These are phyloP conservation scores for Gnomoniopsis smithogilvyi DNA, from an alignment of 2,329 filamentous ascomycete species.

Conservation along the genomic window DNA sequence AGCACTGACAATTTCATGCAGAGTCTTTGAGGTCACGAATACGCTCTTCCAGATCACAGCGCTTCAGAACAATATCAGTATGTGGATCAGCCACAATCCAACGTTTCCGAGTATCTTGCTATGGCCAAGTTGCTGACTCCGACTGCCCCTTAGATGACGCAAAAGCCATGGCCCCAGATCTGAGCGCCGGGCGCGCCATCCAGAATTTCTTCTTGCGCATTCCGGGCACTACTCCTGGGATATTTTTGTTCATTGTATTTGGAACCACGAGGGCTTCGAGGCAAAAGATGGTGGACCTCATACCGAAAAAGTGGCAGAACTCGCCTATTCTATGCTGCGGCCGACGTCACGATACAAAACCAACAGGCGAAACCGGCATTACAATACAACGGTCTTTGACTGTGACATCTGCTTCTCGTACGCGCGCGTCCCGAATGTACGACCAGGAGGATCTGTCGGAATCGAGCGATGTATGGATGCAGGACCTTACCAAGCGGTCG, in stretches of 20 bases:
- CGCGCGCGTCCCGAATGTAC: background rate
- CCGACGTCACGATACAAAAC: background rate
- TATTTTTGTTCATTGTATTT: slow-evolving; percentile 22
- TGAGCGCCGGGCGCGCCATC: slow-evolving; percentile 18
- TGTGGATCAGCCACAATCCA: background rate
- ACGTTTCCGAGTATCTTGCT: background rate
- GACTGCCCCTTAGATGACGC: slow-evolving; percentile 3
- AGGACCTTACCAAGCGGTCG: background rate
- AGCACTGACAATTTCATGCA: slow-evolving; percentile 1
- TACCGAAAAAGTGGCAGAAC: slow-evolving; percentile 12
- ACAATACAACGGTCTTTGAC: slow-evolving; percentile 14
- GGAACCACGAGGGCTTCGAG: slow-evolving; percentile 23
- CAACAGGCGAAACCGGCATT: slow-evolving; percentile 4
- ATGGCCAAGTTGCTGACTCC: background rate
- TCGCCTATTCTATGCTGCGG: background rate
- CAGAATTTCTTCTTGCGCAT: slow-evolving; percentile 20
- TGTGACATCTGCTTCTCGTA: slow-evolving; percentile 11
- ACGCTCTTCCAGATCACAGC: slow-evolving; percentile 25
- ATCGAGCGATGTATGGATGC: slow-evolving; percentile 9
- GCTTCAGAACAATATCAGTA: slow-evolving; percentile 17
- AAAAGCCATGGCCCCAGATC: slow-evolving; percentile 14
- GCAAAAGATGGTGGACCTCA: slow-evolving; percentile 18
- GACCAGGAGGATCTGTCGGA: slow-evolving; percentile 4
- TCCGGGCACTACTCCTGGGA: slow-evolving; percentile 22
- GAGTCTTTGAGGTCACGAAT: slow-evolving; percentile 26